Conservation (phyloP, 176 grass and related monocot species). For the Eremochloa ophiuroides region DNA sequence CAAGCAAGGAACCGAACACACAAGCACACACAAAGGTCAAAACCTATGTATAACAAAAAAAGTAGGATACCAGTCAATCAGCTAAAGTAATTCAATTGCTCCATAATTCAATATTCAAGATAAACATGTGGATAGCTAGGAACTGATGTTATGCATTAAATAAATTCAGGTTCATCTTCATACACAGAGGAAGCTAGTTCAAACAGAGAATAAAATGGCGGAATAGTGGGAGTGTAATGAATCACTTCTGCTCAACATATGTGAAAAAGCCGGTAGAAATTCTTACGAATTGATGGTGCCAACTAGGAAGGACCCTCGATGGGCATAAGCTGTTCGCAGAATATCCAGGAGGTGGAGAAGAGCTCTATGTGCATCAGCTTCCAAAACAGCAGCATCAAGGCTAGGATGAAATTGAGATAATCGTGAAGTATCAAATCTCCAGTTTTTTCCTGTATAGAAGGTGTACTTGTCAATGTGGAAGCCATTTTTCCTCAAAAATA, state of each 20-base stretch:
- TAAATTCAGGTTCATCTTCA: background rate
- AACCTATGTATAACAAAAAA: slow-evolving; percentile 19
- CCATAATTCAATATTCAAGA: slow-evolving; percentile 17
- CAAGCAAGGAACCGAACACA: background rate
- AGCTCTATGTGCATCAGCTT: slow-evolving; percentile 68
- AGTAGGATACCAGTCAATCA: background rate
- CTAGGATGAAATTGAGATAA: slow-evolving; percentile 55
- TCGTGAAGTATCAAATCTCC: slow-evolving; percentile 55
- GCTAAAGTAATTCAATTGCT: slow-evolving; percentile 6
- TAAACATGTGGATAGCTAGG: slow-evolving; percentile 13
- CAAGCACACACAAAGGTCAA: background rate
- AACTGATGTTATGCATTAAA: background rate
- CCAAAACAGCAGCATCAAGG: slow-evolving; percentile 66
- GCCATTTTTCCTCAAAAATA: background rate
- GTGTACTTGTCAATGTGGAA: slow-evolving; percentile 25
- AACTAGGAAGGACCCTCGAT: slow-evolving; percentile 77
- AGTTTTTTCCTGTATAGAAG: slow-evolving; percentile 53
- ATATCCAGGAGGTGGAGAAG: slow-evolving; percentile 72
- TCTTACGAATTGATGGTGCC: slow-evolving; percentile 83
- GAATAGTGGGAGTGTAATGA: background rate
- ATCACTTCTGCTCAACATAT: slow-evolving; percentile 19
- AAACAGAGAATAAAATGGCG: background rate
- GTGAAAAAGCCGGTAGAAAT: slow-evolving; percentile 19
- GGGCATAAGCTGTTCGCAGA: slow-evolving; percentile 53
- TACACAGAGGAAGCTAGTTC: background rate